Base-by-base conservation (phyloP, 83 land plant genomes). In the Diphasiastrum complanatum region DNA sequence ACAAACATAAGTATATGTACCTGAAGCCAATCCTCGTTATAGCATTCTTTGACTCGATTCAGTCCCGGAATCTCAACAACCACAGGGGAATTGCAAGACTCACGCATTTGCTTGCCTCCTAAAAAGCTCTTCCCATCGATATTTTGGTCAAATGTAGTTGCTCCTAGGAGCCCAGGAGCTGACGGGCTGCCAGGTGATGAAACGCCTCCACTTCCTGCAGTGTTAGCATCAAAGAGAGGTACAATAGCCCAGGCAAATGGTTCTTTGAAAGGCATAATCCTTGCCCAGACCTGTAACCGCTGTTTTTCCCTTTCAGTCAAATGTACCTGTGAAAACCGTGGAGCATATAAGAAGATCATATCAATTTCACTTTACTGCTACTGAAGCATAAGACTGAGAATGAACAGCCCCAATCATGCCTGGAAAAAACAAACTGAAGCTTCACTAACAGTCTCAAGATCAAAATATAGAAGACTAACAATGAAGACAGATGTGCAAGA, bases 171-270 rank as follows among this genome's bases (percentile, higher is more conserved):
- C 47, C 78, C 75, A 22, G 97, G 71, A 63, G 85, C 74, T 26
- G 83, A 79, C 40, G 97, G 91, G 53, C 97, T 87, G 60, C 95
- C 85, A 6, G 97, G 97, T 6, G 98, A 89, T 10, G 84, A 71
- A 67, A 84, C 60, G 5, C 95, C 98, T 71, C 73, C 75, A 47
- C 66, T 78, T 24, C 65, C 78, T 63, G 64, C 61, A 49, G 72
- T 69, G 56, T 67, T 76, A 61, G 60, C 76, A 48, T 93, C 98
- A 80, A 93, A 93, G 46, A 93, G 61, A 23, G 98, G 86, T 54
- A 93, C 89, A 37, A 83, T 64, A 6, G 89, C 91, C 98, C 96
- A 93, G 28, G 98, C 91, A 75, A 93, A 93, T 40, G 96, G 79
- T 62, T 93, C 96, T 74, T 78, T 77, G 64, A 86, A 85, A 33